phyloP scores from a whole-genome alignment of 495 filamentous ascomycete species.

The Daldinia decipiens region DNA sequence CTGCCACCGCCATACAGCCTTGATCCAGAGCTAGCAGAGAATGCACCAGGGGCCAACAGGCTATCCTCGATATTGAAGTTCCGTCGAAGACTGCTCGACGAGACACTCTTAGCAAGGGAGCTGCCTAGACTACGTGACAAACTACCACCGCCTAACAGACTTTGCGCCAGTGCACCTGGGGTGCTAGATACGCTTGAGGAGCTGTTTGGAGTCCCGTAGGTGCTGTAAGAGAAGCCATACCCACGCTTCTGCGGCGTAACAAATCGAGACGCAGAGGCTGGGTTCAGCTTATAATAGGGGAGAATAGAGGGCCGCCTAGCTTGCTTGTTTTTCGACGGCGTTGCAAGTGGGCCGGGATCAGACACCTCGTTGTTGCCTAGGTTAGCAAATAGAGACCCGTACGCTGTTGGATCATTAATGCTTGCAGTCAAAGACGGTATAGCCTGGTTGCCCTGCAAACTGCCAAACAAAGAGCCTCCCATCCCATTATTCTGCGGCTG shows the following conservation, averaged over 20 bases:
- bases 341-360: slow-evolving; percentile 84
- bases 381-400: slow-evolving; percentile 83
- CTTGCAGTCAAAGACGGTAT: slow-evolving; percentile 79
- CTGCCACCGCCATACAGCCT: slow-evolving; percentile 67
- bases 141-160: slow-evolving; percentile 72
- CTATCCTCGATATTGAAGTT: slow-evolving; percentile 73
- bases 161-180: slow-evolving; percentile 70
- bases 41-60: slow-evolving; percentile 84
- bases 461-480: slow-evolving; percentile 55
- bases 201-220: slow-evolving; percentile 83
- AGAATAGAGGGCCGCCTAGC: slow-evolving; percentile 78
- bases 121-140: slow-evolving; percentile 55
- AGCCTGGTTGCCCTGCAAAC: slow-evolving; percentile 48
- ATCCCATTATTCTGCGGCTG: slow-evolving; percentile 60
- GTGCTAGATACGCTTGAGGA: slow-evolving; percentile 73
- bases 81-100: slow-evolving; percentile 70
- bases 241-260: slow-evolving; percentile 84
- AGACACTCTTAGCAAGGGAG: slow-evolving; percentile 69
- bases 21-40: slow-evolving; percentile 74
- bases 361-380: slow-evolving; percentile 69
- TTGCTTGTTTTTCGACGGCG: slow-evolving; percentile 77
- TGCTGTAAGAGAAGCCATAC: slow-evolving; percentile 90
- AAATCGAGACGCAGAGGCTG: slow-evolving; percentile 77
- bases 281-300: slow-evolving; percentile 89
- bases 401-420: slow-evolving; percentile 79